phyloP scores from a whole-genome alignment of 495 filamentous ascomycete genomes.

The Jackrogersella multiformis region DNA sequence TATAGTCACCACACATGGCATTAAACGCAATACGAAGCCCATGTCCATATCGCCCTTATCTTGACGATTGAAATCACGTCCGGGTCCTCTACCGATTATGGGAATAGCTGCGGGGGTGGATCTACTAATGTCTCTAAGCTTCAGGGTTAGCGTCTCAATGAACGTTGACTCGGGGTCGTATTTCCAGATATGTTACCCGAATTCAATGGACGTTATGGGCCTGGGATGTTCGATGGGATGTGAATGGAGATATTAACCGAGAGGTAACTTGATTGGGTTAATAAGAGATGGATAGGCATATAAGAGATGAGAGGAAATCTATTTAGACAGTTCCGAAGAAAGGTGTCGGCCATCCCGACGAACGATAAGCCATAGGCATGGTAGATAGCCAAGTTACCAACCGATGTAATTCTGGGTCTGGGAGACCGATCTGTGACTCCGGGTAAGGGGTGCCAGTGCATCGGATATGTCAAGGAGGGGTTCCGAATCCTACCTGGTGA shows the following conservation, averaged over 20 bases:
- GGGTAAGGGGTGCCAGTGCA: no score
- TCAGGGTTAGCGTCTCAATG: no score
- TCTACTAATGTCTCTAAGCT: no score
- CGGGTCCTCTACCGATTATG: no score
- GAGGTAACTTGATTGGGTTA: no score
- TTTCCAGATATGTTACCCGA: background rate
- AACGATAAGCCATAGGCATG: background rate
- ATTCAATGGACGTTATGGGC: background rate
- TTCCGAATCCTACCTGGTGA: background rate
- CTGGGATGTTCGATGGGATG: background rate
- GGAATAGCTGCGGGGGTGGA: no score
- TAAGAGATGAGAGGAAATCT: background rate
- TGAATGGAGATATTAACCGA: no score
- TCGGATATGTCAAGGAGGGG: no score
- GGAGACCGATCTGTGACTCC: no score
- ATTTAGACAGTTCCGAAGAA: background rate
- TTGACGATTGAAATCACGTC: background rate
- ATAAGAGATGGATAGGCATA: background rate
- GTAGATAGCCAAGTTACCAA: background rate
- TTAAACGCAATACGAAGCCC: background rate
- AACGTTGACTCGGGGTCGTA: no score
- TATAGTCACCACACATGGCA: background rate
- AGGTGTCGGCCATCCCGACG: background rate
- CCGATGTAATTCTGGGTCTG: no score
- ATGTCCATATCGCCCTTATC: background rate